A percentile compares a stretch with the other conserved stretches of the same genome.
These are phyloP conservation scores for Tuber brumale DNA, from an alignment of 495 filamentous ascomycete genomes.

Conservation along the genomic window DNA sequence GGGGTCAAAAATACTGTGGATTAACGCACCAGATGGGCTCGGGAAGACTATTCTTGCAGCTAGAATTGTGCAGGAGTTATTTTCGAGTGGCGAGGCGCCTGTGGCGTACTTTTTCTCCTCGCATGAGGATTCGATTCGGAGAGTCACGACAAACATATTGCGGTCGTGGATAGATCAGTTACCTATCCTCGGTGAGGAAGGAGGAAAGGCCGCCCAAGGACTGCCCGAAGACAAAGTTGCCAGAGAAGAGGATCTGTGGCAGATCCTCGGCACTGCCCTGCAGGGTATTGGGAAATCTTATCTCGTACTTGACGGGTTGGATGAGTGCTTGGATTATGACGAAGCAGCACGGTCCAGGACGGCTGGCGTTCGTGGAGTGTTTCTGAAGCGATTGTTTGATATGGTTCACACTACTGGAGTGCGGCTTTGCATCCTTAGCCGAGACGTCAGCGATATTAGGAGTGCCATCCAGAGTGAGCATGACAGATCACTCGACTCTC, in stretches of 20 bases:
- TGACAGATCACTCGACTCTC: conserved; percentile 1
- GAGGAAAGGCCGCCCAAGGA: conserved; percentile 18
- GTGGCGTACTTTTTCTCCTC: conserved; percentile 40
- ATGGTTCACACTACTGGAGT: not conserved
- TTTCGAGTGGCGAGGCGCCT: not conserved
- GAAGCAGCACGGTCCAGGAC: conserved; percentile 13
- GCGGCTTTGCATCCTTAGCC: conserved; percentile 9
- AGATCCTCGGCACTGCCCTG: conserved; percentile 8
- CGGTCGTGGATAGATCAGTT: conserved; percentile 41
- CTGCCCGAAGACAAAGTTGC: not conserved
- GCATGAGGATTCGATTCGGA: conserved; percentile 30
- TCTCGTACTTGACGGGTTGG: conserved; percentile 39
- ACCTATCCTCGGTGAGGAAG: conserved; percentile 14
- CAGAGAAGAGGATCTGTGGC: conserved; percentile 14
- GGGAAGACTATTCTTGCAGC: conserved; percentile 42
- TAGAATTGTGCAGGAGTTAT: conserved; percentile 32
- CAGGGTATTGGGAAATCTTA: conserved; percentile 6
- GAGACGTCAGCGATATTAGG: conserved; percentile 9
- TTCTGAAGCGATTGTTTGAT: not conserved
- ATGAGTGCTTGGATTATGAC: conserved; percentile 36
- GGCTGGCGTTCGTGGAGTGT: conserved; percentile 16
- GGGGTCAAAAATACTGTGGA: not conserved
- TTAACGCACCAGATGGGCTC: not conserved
- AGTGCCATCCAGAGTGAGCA: not conserved
- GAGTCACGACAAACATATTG: conserved; percentile 33